phyloP scores from a whole-genome alignment of 768 basidiomycete species.

The Suillus alpinus region DNA sequence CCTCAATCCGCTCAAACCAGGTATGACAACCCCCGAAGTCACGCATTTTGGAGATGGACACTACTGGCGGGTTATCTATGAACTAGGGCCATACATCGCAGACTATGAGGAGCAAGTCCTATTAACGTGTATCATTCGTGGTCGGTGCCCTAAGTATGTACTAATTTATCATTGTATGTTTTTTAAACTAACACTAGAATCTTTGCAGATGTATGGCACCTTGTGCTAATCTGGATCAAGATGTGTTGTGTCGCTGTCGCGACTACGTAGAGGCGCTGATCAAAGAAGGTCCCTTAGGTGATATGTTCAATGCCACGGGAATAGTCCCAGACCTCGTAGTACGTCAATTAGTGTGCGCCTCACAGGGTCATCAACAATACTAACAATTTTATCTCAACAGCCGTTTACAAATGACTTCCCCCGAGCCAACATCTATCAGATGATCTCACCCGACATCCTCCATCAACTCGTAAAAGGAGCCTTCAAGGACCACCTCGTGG shows the following conservation, averaged over 20 bases:
- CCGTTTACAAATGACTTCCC: constrained; percentile 14
- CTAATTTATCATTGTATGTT: too few species aligned
- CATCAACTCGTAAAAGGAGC: constrained; percentile 49
- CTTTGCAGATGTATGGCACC: too few species aligned
- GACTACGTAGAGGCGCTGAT: too few species aligned
- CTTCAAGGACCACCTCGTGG: constrained; percentile 42
- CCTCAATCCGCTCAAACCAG: constrained; percentile 20
- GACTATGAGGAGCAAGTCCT: constrained; percentile 40
- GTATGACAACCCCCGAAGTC: constrained; percentile 28
- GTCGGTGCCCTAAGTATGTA: constrained; percentile 36
- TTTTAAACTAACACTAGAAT: too few species aligned
- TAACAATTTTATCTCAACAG: too few species aligned
- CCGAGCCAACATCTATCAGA: constrained; percentile 26
- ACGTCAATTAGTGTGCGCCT: too few species aligned
- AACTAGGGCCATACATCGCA: constrained; percentile 37
- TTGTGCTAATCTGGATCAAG: too few species aligned
- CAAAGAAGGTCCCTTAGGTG: too few species aligned
- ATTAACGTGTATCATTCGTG: constrained; percentile 30
- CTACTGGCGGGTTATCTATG: constrained; percentile 28
- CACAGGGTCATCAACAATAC: too few species aligned
- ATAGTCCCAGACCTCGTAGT: too few species aligned
- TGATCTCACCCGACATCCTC: constrained; percentile 39
- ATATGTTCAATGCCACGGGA: too few species aligned
- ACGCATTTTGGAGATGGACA: constrained; percentile 29
- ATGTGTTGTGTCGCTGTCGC: too few species aligned